Base-by-base conservation (phyloP, 768 basidiomycete genomes). In the Suillus weaverae region DNA sequence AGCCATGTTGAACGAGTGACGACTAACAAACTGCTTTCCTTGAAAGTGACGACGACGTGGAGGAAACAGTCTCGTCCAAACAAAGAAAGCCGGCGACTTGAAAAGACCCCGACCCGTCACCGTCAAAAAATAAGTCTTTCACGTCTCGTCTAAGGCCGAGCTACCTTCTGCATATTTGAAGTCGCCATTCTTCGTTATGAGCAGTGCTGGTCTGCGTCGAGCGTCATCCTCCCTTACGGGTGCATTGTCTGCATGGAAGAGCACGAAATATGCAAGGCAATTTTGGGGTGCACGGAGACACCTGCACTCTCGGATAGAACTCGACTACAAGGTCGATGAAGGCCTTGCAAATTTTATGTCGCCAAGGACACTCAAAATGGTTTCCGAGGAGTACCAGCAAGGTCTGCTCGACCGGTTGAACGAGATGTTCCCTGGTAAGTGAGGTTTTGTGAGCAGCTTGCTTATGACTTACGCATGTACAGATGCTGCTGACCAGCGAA, bases 371-470 rank as follows among this genome's bases (percentile, higher is more conserved):
- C 82, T 95, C 64, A 85, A 84, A 67, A 84, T 85, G 64, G 80
- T 95, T 57, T 89, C 89, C 4, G 81, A 87, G 57, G 94, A 96
- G 70, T 97, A 92, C 77, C 95, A 96, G 73, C 84, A 91, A 66
- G 95, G 95, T 10, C 81, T 96, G 38, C 77, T 97, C 64, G 82
- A 89, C 62, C 84, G 92, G 59, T 75, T 97, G 56, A 94, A 91
- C 69, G 86, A 90, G 11, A 85, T 90, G 73, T 83, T 92, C 39
- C 81, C 83, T 74, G 87, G 95, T 95, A 71, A 65, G 84, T 74
- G 46, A 14, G 48, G 35, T 35, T n/a, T 35, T 11, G 0, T 62
- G 9, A n/a, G 1, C 22, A 13, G 32, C 36, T 38, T 11, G 6
- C 14, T 41, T 43, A 14, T 14, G 62, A 59, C 63, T 38, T 32